Evolutionary conservation across 2,329 filamentous ascomycete species (phyloP).

Genomic region (Hansfordia pulvinata): DNA sequence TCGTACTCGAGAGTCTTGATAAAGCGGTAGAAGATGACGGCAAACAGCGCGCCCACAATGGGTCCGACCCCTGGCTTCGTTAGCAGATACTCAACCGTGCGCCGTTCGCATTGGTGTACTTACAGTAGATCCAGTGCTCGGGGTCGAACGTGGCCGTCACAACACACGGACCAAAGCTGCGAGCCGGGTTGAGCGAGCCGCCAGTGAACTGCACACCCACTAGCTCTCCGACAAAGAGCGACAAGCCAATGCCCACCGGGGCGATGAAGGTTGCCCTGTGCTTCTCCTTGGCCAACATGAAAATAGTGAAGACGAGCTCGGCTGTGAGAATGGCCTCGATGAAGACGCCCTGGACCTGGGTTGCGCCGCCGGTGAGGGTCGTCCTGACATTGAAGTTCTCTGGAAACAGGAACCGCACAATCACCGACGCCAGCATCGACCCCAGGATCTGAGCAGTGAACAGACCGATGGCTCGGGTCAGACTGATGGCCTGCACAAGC

Average conservation of each 20-base stretch:
- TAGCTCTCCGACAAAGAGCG: constrained; percentile 38
- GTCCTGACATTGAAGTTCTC: constrained; percentile 31
- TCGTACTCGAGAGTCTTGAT: constrained; percentile 26
- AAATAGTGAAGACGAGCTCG: constrained; percentile 37
- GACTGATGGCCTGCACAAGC: constrained; percentile 4
- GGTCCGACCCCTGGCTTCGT: constrained; percentile 17
- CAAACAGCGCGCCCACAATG: constrained; percentile 18
- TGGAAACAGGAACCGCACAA: constrained; percentile 27
- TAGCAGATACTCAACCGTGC: constrained; percentile 4
- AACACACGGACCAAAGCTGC: constrained; percentile 31
- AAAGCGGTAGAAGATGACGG: constrained; percentile 22
- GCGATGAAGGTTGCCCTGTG: constrained; percentile 49
- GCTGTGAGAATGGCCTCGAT: constrained; percentile 42
- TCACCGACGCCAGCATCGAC: constrained; percentile 14
- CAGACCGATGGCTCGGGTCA: constrained; percentile 4
- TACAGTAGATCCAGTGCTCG: constrained; percentile 34
- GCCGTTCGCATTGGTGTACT: constrained; percentile 15
- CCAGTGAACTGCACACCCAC: constrained; percentile 33
- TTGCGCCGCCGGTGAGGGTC: constrained; percentile 26
- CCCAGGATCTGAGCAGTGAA: constrained; percentile 7
- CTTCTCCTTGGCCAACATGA: constrained; percentile 49
- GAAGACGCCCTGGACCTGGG: constrained; percentile 34
- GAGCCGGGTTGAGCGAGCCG: constrained; percentile 30
- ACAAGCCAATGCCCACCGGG: constrained; percentile 47
- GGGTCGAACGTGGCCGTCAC: constrained; percentile 23